Evolutionary conservation across 108 stramenopile species (phyloP).

Genomic region (Pseudonitzschia pungens): DNA sequence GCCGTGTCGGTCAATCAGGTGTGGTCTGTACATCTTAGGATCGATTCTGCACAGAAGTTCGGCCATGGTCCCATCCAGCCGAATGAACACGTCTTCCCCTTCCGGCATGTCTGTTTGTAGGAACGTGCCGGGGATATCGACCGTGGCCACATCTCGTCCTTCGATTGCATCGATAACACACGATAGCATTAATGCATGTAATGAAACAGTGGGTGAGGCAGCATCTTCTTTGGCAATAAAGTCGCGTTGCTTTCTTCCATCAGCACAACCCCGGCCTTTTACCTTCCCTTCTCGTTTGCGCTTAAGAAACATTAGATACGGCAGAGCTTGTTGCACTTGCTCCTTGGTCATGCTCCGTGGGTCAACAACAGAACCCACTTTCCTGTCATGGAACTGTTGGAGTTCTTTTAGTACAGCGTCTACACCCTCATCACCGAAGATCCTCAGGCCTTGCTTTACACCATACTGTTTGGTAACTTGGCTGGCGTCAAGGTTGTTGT

Average conservation of each 20-base stretch:
- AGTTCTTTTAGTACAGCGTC: background rate
- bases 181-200: background rate
- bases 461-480: background rate
- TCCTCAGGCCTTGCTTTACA: background rate
- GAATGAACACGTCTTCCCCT: background rate
- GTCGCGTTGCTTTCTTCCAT: background rate
- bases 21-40: background rate
- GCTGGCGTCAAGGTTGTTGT: background rate
- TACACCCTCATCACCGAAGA: background rate
- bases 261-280: background rate
- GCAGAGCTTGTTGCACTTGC: background rate
- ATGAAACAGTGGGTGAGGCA: background rate
- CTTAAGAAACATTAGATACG: background rate
- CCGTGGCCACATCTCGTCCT: background rate
- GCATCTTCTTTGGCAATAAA: background rate
- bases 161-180: background rate
- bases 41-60: background rate
- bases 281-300: background rate
- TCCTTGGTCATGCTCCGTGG: background rate
- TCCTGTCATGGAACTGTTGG: background rate
- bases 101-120: background rate
- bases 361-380: background rate
- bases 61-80: background rate
- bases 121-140: background rate
- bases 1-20: background rate